Percentiles rank a stretch among this genome's conserved stretches.
Evolutionary conservation across 345 rosid species (phyloP).

Genomic region (Hypericum androsaemum): DNA sequence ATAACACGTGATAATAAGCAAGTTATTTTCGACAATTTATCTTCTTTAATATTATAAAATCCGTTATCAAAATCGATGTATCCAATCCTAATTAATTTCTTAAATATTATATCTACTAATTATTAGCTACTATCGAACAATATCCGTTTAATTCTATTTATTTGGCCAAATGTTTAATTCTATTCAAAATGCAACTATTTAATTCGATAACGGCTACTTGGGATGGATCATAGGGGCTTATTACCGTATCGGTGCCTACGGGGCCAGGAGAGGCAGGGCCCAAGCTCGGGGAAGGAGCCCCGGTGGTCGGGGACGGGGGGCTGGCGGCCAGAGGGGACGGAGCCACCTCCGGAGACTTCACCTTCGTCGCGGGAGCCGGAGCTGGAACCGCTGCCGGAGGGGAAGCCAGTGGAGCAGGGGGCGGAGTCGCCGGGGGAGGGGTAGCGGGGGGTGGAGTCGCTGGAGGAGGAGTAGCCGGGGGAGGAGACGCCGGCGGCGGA

Average conservation of each 20-base stretch:
- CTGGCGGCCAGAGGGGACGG: not conserved
- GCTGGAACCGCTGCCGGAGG: conserved; percentile 2
- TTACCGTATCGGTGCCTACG: not conserved
- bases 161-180: too few relatives aligned
- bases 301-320: conserved; percentile 1
- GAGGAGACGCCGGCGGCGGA: not conserved
- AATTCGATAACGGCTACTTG: not conserved
- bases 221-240: not conserved
- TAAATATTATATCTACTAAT: too few relatives aligned
- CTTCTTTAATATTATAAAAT: too few relatives aligned
- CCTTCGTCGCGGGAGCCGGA: conserved; percentile 1
- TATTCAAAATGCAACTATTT: too few relatives aligned
- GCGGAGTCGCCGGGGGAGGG: not conserved
- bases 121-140: too few relatives aligned
- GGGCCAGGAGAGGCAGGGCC: conserved; percentile 2
- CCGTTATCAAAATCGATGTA: too few relatives aligned
- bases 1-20: too few relatives aligned
- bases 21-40: too few relatives aligned
- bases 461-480: not conserved
- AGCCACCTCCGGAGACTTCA: not conserved
- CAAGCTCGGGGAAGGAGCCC: conserved; percentile 2
- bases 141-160: too few relatives aligned
- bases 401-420: conserved; percentile 2
- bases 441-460: not conserved
- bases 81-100: too few relatives aligned